phyloP scores from a whole-genome alignment of 352 stramenopile species.

The Elongisporangium prolatum region DNA sequence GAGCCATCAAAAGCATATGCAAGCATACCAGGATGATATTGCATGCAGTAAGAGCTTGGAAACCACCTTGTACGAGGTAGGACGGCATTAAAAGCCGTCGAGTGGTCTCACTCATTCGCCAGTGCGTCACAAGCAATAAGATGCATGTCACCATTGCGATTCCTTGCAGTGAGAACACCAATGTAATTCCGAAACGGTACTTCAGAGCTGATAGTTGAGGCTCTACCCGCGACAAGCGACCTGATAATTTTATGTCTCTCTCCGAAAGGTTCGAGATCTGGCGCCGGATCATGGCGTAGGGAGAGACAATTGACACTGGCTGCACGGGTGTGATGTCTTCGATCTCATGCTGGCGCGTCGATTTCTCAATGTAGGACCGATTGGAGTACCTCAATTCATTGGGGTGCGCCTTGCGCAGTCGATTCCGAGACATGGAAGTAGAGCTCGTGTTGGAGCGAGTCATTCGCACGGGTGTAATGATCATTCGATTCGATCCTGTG shows the following conservation, averaged over 20 bases:
- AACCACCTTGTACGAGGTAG: not conserved
- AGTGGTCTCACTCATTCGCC: not conserved
- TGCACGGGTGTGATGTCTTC: conserved; percentile 8
- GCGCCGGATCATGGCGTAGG: not conserved
- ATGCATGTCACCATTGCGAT: not conserved
- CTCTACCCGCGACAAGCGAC: not conserved
- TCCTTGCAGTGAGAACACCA: not conserved
- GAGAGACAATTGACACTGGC: not conserved
- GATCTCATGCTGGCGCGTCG: conserved; percentile 12
- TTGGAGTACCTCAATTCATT: conserved; percentile 32
- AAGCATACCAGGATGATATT: not conserved
- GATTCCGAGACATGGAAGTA: conserved; percentile 11
- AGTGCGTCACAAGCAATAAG: not conserved
- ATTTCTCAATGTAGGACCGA: conserved; percentile 21
- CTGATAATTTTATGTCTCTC: not conserved
- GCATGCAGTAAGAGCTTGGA: not conserved
- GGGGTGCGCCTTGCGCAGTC: conserved; percentile 15
- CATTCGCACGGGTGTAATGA: not conserved
- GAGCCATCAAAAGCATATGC: not conserved
- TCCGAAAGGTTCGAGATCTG: not conserved
- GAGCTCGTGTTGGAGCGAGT: conserved; percentile 8
- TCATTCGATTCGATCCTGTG: conserved; percentile 2
- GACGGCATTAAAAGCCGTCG: not conserved
- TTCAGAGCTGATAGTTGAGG: not conserved
- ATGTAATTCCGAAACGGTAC: not conserved